Evolutionary conservation across 2,329 filamentous ascomycete species (phyloP).

Genomic region (Cytospora piceae): DNA sequence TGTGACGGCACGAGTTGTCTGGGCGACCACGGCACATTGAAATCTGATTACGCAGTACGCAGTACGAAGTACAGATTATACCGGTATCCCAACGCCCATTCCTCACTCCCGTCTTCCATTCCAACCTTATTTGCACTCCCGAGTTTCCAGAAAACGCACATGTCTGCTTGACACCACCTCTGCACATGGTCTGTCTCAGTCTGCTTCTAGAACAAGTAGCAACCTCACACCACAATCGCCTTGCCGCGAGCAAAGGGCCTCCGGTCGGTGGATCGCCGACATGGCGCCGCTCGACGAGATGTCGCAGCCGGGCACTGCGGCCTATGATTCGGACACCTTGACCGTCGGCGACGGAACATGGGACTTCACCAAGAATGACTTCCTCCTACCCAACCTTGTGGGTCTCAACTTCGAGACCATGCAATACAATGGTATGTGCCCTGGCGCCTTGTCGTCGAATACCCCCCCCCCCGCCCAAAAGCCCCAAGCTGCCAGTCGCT

Average conservation of each 20-base stretch:
- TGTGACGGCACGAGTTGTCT: neutral
- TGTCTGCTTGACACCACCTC: neutral
- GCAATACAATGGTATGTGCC: conserved; percentile 74
- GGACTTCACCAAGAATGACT: conserved; percentile 77
- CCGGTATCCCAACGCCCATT: conserved; percentile 7
- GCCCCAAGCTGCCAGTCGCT: conserved; percentile 13
- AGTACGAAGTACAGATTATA: neutral
- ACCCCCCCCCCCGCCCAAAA: too few relatives aligned
- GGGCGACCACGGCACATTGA: neutral
- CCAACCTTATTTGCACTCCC: conserved; percentile 22
- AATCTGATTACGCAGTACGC: neutral
- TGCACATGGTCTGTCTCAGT: neutral
- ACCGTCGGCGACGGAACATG: conserved; percentile 82
- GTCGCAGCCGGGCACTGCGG: conserved; percentile 72
- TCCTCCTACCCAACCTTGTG: conserved; percentile 76
- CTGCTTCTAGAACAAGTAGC: neutral
- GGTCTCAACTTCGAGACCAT: conserved; percentile 81
- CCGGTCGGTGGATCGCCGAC: conserved; percentile 45
- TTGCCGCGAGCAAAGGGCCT: conserved; percentile 20
- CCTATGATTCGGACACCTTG: conserved; percentile 75
- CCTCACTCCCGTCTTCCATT: conserved; percentile 20
- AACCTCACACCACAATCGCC: neutral
- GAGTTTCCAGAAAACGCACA: conserved; percentile 1
- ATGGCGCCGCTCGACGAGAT: conserved; percentile 66
- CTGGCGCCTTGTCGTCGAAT: neutral